phyloP scores from a whole-genome alignment of 225 moss, liverwort and hornwort genomes.

The Antitrichia curtipendula region DNA sequence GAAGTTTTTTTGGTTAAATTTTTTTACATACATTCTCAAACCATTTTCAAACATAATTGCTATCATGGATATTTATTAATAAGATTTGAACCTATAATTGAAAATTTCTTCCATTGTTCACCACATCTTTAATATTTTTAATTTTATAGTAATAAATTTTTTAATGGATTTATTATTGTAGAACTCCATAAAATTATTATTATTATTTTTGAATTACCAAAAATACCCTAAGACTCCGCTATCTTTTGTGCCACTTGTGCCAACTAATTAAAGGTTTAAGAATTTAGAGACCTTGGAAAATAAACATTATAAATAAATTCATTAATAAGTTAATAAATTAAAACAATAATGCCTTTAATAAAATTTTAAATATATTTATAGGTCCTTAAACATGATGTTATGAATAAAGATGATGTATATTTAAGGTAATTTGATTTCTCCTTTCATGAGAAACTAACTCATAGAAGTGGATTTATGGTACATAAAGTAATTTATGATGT shows the following conservation, averaged over 20 bases:
- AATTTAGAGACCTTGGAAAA: no score
- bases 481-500: neutral
- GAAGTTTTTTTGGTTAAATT: no score
- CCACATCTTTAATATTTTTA: neutral
- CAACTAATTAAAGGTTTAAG: no score
- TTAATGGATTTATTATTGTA: no score
- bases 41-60: neutral
- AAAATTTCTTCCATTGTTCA: neutral
- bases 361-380: neutral
- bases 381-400: neutral
- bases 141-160: neutral
- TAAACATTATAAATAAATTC: no score
- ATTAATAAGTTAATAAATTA: neutral
- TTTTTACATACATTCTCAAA: no score
- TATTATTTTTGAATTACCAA: neutral
- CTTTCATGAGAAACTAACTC: neutral
- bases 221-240: no score
- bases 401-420: fast-evolving
- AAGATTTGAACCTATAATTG: neutral
- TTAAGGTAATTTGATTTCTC: neutral
- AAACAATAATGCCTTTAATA: neutral
- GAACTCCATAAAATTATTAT: no score
- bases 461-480: neutral
- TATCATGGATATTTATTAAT: neutral
- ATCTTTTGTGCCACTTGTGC: no score